Base-by-base conservation (phyloP, 2,329 filamentous ascomycete genomes). In the Fusarium albidum region DNA sequence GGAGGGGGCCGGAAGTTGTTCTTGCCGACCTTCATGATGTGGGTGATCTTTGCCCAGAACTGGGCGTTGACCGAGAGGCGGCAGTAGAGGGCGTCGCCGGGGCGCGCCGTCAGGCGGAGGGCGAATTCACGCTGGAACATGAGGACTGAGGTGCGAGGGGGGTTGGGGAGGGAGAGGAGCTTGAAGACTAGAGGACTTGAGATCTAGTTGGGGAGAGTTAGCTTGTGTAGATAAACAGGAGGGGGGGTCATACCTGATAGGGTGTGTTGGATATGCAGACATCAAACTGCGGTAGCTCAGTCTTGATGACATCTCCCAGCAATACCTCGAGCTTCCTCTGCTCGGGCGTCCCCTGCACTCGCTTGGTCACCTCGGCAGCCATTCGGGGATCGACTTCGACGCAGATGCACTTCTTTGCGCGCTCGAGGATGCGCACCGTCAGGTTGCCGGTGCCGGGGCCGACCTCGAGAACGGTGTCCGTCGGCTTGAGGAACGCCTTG, bases 61-160 rank as follows among this genome's bases (percentile, higher is more conserved):
- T 98, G 94, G 14, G 90, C 91, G 68, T 98, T 98, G 52, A 96
- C 94, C 2, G 86, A 90, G 21, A 98, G 81, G n/a, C 95, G 84
- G 62, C 88, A 92, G 79, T 97, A 98, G 9, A 98, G 84, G 46
- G 92, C 84, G 69, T 97, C 93, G 9, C 91, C 91, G 0, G 94
- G 91, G 37, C 89, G 88, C 12, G 95, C 95, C 50, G 96, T 94
- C 29, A 98, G 79, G 32, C 94, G 86, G 73, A 96, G 87, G 14
- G 93, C 93, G 68, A 97, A 97, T 76, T 98, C 94, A 69, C 92
- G 87, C 78, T 98, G 94, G 68, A 96, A 95, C 92, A 96, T 96
- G 76, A 98, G 91, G 61, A 98, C 85, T 65, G 89, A 93, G 55
- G 86, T 87, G 28, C 94, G 81, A 0, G 95, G 95, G 1, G 92